These are phyloP conservation scores for Saccharomyces hybrid DNA, from an alignment of 1,139 yeast species.

Conservation along the genomic window DNA sequence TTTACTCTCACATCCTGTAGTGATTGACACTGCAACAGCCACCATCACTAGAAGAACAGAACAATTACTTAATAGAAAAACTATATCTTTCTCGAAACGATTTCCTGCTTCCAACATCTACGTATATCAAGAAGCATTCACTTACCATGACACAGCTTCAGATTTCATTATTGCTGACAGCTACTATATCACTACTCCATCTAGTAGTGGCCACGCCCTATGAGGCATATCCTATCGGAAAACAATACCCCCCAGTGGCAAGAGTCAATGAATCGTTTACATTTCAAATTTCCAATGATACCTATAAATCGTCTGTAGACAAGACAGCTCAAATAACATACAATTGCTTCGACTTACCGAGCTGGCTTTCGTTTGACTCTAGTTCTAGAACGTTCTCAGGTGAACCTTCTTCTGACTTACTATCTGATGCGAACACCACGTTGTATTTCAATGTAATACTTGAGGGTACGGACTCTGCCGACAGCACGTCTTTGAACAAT, in stretches of 20 bases:
- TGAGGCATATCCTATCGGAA: slow-evolving; percentile 70
- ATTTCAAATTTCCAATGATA: slow-evolving; percentile 63
- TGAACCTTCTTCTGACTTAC: slow-evolving; percentile 47
- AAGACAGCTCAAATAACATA: slow-evolving; percentile 43
- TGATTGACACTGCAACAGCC: not conserved
- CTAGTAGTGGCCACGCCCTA: slow-evolving; percentile 36
- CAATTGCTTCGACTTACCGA: slow-evolving; percentile 53
- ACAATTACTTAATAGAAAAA: not conserved
- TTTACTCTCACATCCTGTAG: not conserved
- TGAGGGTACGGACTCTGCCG: slow-evolving; percentile 55
- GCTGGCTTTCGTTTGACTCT: slow-evolving; percentile 72
- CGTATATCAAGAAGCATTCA: not conserved
- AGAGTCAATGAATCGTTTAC: slow-evolving; percentile 53
- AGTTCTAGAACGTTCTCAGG: slow-evolving; percentile 60
- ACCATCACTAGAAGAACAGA: not conserved
- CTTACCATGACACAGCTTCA: not conserved
- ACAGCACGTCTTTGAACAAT: slow-evolving; percentile 39
- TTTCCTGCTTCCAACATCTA: not conserved
- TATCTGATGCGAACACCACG: slow-evolving; percentile 35
- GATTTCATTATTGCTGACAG: not conserved
- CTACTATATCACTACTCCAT: not conserved
- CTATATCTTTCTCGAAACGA: not conserved
- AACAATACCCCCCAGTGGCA: slow-evolving; percentile 85
- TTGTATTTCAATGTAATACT: slow-evolving; percentile 39
- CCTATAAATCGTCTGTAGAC: slow-evolving; percentile 49